phyloP scores from a whole-genome alignment of 202 grass and related monocot genomes.

The Hordeum pubiflorum region DNA sequence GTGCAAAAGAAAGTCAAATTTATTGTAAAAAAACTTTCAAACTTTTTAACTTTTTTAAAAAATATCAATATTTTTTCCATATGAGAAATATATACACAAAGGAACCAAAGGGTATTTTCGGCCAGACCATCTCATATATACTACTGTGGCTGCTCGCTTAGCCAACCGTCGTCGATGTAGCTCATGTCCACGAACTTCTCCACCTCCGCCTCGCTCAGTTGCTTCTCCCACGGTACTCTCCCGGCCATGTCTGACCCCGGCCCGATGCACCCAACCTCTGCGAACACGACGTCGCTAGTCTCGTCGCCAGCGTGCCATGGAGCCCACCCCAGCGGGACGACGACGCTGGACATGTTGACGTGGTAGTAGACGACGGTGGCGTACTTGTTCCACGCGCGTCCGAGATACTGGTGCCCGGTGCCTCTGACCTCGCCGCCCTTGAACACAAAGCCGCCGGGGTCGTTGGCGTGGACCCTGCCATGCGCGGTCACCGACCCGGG shows the following conservation, averaged over 20 bases:
- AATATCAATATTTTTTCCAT: no score
- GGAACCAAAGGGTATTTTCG: no score
- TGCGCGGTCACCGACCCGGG: constrained; percentile 54
- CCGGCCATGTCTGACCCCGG: constrained; percentile 24
- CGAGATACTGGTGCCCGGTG: constrained; percentile 27
- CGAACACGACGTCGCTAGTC: constrained; percentile 13
- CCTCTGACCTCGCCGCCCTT: constrained; percentile 19
- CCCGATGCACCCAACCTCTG: constrained; percentile 35
- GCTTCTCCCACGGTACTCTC: constrained; percentile 45
- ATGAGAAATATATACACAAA: no score
- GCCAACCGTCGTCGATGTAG: constrained; percentile 48
- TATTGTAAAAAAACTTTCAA: no score
- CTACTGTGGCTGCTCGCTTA: neutral
- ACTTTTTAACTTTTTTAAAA: no score
- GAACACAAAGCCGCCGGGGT: constrained; percentile 48
- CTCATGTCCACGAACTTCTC: constrained; percentile 12
- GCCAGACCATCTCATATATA: no score
- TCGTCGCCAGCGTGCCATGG: constrained; percentile 7
- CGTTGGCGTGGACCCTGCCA: neutral
- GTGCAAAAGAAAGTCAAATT: no score
- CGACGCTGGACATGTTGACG: neutral
- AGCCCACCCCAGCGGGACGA: constrained; percentile 36
- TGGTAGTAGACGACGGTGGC: constrained; percentile 52
- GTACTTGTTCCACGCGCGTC: constrained; percentile 52
- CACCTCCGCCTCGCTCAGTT: constrained; percentile 11